A percentile compares a stretch with the other conserved stretches of the same genome.
These are phyloP conservation scores for Rhodamnia rubescens DNA, from an alignment of 345 rosid species.

Conservation along the genomic window DNA sequence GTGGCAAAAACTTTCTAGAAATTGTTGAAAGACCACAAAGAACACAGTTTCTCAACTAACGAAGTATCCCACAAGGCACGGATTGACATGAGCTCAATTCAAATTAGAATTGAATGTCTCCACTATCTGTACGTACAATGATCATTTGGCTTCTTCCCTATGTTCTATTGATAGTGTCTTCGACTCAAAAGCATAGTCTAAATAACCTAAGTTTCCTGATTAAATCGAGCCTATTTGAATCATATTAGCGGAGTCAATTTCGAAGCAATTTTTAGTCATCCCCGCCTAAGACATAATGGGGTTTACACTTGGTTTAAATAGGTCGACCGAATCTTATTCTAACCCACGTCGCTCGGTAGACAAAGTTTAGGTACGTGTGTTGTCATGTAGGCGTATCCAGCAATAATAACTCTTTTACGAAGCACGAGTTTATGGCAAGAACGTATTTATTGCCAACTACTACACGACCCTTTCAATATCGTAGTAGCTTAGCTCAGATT, in stretches of 20 bases:
- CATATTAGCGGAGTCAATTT: not conserved
- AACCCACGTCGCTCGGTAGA: not conserved
- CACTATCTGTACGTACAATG: not conserved
- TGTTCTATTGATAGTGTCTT: not conserved
- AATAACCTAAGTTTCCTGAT: not conserved
- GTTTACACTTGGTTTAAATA: not conserved
- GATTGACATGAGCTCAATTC: not conserved
- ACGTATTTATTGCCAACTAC: not conserved
- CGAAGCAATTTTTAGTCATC: not conserved
- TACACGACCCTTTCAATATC: not conserved
- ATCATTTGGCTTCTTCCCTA: not conserved
- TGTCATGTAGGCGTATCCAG: not conserved
- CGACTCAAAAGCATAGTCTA: not conserved
- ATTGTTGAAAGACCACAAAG: not conserved
- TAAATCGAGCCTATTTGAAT: not conserved
- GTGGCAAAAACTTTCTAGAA: not conserved
- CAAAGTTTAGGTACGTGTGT: not conserved
- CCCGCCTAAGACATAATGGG: not conserved
- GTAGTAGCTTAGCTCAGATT: not conserved
- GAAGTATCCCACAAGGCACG: not conserved
- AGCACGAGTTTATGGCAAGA: not conserved
- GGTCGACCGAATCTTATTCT: not conserved
- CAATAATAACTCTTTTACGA: not conserved
- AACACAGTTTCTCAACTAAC: not conserved
- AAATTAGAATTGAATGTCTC: not conserved